Base-by-base conservation (phyloP, 139 green algal species). In the Micractinium sp. region DNA sequence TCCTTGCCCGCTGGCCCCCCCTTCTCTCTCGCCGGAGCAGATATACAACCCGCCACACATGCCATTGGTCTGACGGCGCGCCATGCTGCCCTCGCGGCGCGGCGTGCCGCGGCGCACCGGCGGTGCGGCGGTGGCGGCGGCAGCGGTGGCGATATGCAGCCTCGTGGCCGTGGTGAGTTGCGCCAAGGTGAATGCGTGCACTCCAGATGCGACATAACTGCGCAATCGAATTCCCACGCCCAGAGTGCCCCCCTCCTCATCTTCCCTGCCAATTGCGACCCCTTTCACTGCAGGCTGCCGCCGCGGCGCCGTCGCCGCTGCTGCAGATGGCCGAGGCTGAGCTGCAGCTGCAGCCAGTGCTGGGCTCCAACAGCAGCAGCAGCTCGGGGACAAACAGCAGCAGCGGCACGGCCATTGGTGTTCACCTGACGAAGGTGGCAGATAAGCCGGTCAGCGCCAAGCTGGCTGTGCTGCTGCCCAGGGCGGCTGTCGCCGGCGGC, bases 291-390 rank as follows among this genome's bases (percentile, higher is more conserved):
- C 82, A 76, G 82, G 18, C 22, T 15, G 33, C 29, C 35, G 61
- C 61, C 16, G 61, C 35, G 3, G 82, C 35, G 38, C 35, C 61
- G 23, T 19, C 77, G 3, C 47, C 79, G 82, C 35, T 27, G 61
- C 35, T 87, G 60, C 82, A 87, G 23, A 87, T 87, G 82, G 82
- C 66, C 35, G 18, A 77, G 61, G 9, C 82, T 36, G 71, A 25
- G 61, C 61, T 87, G 7, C 56, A 22, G 1, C 36, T 87, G 82
- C 82, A 35, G 0, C 35, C 61, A 0, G 74, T 80, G 33, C 0
- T 29, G 33, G 74, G 74, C n/a, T 23, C 33, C 33, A 80, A 80
- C 74, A 80, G 74, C 74, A 80, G 74, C 74, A 80, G 74, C 79
- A 29, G 33, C 74, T 14, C 74, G 7, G 71, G 74, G 2, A 38